phyloP scores from a whole-genome alignment of 2,329 filamentous ascomycete species.

The Hypoxylon sp. region DNA sequence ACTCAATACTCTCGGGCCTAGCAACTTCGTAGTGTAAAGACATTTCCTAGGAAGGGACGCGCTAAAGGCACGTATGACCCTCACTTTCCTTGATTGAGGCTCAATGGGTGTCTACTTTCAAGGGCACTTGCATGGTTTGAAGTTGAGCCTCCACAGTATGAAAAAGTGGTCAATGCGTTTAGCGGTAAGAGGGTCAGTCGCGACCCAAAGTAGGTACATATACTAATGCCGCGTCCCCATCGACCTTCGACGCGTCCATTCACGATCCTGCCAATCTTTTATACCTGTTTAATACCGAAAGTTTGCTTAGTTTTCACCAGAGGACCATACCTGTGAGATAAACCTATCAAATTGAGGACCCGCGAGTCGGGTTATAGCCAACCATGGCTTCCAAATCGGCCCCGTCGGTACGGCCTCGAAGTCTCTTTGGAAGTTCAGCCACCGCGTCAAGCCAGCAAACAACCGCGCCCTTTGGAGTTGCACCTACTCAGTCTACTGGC shows the following conservation, averaged over 20 bases:
- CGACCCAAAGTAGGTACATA: constrained; percentile 6
- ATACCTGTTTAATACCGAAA: background rate
- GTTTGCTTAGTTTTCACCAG: background rate
- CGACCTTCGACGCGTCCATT: background rate
- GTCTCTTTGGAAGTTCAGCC: constrained; percentile 13
- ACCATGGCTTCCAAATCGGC: constrained; percentile 26
- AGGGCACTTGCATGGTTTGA: constrained; percentile 7
- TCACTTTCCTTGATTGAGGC: background rate
- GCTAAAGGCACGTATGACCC: constrained; percentile 2
- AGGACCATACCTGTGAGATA: background rate
- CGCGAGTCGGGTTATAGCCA: background rate
- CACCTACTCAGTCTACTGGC: background rate
- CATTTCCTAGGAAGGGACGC: background rate
- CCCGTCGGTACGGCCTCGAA: constrained; percentile 3
- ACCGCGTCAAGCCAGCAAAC: constrained; percentile 1
- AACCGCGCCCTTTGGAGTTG: background rate
- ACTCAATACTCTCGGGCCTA: background rate
- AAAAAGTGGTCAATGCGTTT: constrained; percentile 36
- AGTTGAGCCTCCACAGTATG: constrained; percentile 19
- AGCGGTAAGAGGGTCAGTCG: constrained; percentile 30
- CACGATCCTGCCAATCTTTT: constrained; percentile 10
- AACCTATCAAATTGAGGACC: background rate
- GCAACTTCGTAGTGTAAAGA: background rate
- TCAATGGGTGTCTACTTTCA: background rate
- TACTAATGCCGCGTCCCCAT: background rate